Evolutionary conservation across 768 basidiomycete genomes (phyloP), one percentile per base, ranked within the genome.

Genomic region (Leccinellum rugosiceps): DNA sequence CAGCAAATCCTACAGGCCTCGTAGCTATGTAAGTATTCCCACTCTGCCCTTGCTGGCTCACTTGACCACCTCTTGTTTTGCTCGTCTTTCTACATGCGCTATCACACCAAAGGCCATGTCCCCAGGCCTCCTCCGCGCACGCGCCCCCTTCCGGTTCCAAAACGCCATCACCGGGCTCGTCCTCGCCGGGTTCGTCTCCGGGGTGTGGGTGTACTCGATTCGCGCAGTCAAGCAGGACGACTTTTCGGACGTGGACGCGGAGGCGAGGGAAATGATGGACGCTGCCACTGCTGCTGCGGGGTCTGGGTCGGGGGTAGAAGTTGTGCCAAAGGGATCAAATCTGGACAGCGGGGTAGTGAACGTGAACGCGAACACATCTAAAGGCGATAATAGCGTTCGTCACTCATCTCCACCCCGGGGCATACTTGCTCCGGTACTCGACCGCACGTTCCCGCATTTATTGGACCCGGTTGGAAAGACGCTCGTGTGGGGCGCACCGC

Each of bases 201-300:
- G 87, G 26, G 86, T 97, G 9, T 98, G 92, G 84, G 79, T 86
- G 4, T 98, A 98, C 75, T 94, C 94, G 17, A 96, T 98, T 67
- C 83, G 85, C 30, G 94, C 94, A 28, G 94, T 98, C 55, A 93
- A 89, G 68, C 94, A 98, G 68, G 94, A 97, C 68, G 85, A 89
- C 41, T 97, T 96, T 68, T 85, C 88, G 62, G 92, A 93, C 69
- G 79, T 92, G 43, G 90, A 92, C 65, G 88, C 90, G 60, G 88
- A 90, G 67, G 91, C 85, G 28, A 76, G 75, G 59, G 81, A 81
- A 43, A 77, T 87, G 64, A 80, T 76, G 31, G n/a, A n/a, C n/a
- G n/a, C n/a, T n/a, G n/a, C n/a, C n/a, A 70, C 35, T 38, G 35
- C 35, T n/a, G 7, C 17, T 17, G 35, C 30, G 1, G 30, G 30